phyloP scores from a whole-genome alignment of 1,139 yeast species.

The Yamadazyma kanchanaburiensis region DNA sequence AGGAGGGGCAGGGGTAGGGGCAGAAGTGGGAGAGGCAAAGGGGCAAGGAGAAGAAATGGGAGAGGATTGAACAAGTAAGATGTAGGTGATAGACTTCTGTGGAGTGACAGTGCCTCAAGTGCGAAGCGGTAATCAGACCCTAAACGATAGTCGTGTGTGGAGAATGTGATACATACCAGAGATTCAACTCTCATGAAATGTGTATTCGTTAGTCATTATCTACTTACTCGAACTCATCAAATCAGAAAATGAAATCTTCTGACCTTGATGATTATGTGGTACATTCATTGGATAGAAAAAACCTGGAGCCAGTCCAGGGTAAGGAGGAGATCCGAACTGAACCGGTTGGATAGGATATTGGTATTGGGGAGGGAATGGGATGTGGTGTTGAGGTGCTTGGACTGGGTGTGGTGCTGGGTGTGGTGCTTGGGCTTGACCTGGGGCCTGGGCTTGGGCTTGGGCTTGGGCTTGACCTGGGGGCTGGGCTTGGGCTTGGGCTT shows the following conservation, averaged over 20 bases:
- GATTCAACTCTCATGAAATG: no score
- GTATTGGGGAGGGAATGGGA: background rate
- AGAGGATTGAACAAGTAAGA: no score
- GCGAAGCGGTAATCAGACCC: no score
- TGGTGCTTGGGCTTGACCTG: slow-evolving; percentile 1
- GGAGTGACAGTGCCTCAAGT: no score
- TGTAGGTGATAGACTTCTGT: no score
- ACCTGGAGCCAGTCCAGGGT: background rate
- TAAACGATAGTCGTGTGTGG: no score
- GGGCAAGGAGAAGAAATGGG: no score
- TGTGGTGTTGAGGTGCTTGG: background rate
- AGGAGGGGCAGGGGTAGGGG: no score
- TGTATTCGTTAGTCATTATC: slow-evolving; percentile 3
- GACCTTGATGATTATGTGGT: slow-evolving; percentile 21
- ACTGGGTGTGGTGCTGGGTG: slow-evolving; percentile 1
- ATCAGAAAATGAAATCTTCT: slow-evolving; percentile 41
- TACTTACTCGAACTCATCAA: slow-evolving; percentile 35
- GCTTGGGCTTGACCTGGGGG: slow-evolving; percentile 1
- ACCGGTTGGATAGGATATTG: slow-evolving; percentile 1
- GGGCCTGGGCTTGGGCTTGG: slow-evolving; percentile 1
- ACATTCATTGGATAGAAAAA: slow-evolving; percentile 6
- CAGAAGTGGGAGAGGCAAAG: no score
- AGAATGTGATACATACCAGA: no score
- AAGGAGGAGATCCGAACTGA: background rate
- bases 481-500: background rate